phyloP scores from a whole-genome alignment of 495 filamentous ascomycete genomes.

The Elasticomyces elasticus region DNA sequence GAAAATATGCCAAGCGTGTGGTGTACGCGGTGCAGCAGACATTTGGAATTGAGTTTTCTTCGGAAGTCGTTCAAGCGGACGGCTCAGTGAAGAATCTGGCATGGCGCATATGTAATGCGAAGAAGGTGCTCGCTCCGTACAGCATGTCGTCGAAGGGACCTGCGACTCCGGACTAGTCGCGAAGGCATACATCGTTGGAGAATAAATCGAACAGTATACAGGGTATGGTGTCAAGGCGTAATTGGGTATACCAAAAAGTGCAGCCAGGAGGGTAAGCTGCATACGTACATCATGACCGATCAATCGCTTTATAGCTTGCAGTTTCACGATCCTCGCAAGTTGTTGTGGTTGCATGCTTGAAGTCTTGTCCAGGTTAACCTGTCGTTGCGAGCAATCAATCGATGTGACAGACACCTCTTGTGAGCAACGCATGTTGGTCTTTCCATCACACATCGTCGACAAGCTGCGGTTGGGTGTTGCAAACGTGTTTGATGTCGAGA shows the following conservation, averaged over 20 bases:
- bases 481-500: background rate
- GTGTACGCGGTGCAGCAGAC: constrained; percentile 93
- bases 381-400: background rate
- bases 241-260: no score
- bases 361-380: background rate
- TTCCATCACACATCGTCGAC: background rate
- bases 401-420: background rate
- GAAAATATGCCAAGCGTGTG: constrained; percentile 77
- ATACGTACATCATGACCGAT: no score
- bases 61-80: constrained; percentile 85
- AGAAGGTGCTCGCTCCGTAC: constrained; percentile 75
- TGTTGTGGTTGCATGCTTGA: no score
- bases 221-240: no score
- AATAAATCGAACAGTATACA: no score
- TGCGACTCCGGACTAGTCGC: constrained; percentile 39
- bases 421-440: background rate
- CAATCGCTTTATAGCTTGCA: no score
- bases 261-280: no score
- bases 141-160: constrained; percentile 54
- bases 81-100: constrained; percentile 83
- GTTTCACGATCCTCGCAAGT: no score
- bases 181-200: no score
- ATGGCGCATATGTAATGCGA: constrained; percentile 92
- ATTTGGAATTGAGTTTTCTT: constrained; percentile 94
- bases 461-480: background rate